Base-by-base conservation (phyloP, 495 filamentous ascomycete genomes). In the Lasiosphaeria ovina region DNA sequence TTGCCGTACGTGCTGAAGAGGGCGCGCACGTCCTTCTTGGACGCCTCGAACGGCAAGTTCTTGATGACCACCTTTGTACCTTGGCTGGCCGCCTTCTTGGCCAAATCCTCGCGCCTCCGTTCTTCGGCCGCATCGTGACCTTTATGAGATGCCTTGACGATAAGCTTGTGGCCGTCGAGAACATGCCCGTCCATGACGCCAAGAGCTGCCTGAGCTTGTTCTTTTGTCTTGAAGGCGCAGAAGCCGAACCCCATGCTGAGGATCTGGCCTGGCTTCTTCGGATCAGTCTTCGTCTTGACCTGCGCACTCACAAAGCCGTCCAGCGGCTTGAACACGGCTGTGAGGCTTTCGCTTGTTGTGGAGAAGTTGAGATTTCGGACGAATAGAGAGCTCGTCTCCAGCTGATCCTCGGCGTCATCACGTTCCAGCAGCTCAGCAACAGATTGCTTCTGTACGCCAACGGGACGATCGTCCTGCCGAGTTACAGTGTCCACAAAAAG, bases 191-290 rank as follows among this genome's bases (percentile, higher is more conserved):
- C 86, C 92, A 99, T 96, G 33, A 86, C 85, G 62, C 81, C 81
- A 52, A 88, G 78, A 44, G 93, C 94, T 16, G 89, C 86, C 59
- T 90, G 82, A 9, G 93, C 93, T 50, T 92, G 84, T 14, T 76
- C 81, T 60, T 89, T 89, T 57, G 84, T 86, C 42, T 79, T 81
- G 74, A 99, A 99, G 59, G 96, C 92, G 54, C 89, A 84, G 66
- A 99, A 99, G 45, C 92, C 94, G 70, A 96, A 97, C 8, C 94
- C 94, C 93, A 97, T 97, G 66, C 90, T 95, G 49, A 98, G 84
- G 3, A 85, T 79, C 72, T 93, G 87, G 6, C 87, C 91, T 1
- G 90, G 87, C 57, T 86, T 86, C 77, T 95, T 96, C 5, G 91
- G 84, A 65, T 96, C 89, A 3, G 85, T 81, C 72, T 94, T 96